Conservation (phyloP, 306 rosid genomes). For the Myrica gale region DNA sequence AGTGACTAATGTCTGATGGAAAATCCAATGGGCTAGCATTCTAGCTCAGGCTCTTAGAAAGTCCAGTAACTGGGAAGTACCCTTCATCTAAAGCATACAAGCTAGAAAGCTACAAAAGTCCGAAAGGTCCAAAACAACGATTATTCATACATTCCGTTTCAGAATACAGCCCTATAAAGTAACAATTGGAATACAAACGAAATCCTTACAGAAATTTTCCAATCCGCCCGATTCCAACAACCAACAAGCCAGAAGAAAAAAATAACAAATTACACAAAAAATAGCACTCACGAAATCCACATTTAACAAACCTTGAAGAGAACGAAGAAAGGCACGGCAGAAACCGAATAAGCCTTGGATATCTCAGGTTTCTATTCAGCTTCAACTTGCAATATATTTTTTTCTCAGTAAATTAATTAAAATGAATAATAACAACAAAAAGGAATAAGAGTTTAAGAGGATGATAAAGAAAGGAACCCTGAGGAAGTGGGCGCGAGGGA, state of each 20-base stretch:
- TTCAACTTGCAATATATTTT: slow-evolving; percentile 58
- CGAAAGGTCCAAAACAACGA: too few relatives aligned
- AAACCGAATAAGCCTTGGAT: slow-evolving; percentile 77
- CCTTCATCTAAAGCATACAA: not conserved
- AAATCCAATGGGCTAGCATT: not conserved
- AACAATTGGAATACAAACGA: not conserved
- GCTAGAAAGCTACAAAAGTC: too few relatives aligned
- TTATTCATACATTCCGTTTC: not conserved
- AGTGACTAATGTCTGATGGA: not conserved
- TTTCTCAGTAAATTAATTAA: not conserved
- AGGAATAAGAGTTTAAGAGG: not conserved
- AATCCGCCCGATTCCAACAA: too few relatives aligned
- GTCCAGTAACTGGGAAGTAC: not conserved
- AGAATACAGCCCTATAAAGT: not conserved
- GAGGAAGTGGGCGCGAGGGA: slow-evolving; percentile 68
- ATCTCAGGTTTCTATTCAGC: slow-evolving; percentile 92
- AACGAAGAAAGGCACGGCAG: slow-evolving; percentile 88
- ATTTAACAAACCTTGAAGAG: slow-evolving; percentile 62
- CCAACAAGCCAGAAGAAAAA: not conserved
- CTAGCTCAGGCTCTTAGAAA: not conserved
- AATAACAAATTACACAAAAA: not conserved
- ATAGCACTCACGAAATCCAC: not conserved
- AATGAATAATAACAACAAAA: not conserved
- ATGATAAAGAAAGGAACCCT: slow-evolving; percentile 50
- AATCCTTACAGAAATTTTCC: not conserved